Evolutionary conservation across 2,329 filamentous ascomycete genomes (phyloP).

Genomic region (Pseudogymnoascus sp.): DNA sequence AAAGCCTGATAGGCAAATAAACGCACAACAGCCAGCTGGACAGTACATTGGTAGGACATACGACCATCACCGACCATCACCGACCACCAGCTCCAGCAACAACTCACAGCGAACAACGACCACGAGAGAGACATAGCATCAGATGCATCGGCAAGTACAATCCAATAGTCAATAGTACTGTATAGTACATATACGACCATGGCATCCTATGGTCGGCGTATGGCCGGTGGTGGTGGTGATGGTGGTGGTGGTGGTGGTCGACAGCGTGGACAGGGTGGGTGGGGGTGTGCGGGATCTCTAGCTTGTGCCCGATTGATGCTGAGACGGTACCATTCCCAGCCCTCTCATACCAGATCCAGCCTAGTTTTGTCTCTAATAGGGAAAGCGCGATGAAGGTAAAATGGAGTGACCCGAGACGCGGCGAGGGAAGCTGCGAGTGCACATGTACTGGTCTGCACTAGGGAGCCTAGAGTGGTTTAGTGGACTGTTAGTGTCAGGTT

Average conservation of each 20-base stretch:
- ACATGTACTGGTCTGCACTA: not conserved
- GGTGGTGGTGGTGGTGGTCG: not conserved
- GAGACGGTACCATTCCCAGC: not conserved
- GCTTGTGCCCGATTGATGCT: not conserved
- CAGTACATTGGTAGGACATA: not conserved
- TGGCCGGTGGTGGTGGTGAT: not conserved
- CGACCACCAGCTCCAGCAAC: not conserved
- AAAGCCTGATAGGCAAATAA: too few species aligned
- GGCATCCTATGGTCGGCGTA: not conserved
- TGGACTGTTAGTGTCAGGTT: not conserved
- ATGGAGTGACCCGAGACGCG: not conserved
- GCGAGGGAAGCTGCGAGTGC: not conserved
- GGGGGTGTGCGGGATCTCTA: not conserved
- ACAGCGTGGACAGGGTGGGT: not conserved
- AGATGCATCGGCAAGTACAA: not conserved
- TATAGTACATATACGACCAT: not conserved
- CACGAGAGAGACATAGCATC: not conserved
- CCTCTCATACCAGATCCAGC: not conserved
- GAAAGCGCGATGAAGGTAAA: not conserved
- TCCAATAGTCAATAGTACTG: not conserved
- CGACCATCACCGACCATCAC: not conserved
- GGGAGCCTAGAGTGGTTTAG: not conserved
- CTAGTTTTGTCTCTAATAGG: not conserved
- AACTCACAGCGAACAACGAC: not conserved
- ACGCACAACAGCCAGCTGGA: not conserved